These are phyloP conservation scores for Ceratocystis colombiana DNA, from an alignment of 2,329 filamentous ascomycete genomes.

Conservation along the genomic window DNA sequence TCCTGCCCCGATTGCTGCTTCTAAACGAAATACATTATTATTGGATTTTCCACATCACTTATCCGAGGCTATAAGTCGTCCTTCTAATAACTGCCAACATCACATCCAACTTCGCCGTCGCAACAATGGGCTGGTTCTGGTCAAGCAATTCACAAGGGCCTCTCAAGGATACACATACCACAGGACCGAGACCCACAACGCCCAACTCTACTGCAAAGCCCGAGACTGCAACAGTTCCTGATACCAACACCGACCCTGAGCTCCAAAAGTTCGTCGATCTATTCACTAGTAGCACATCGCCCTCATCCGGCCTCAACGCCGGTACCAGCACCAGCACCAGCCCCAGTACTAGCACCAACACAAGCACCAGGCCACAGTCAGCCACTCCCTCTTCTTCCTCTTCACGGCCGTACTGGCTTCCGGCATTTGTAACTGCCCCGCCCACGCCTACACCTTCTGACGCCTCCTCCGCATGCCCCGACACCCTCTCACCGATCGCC, in stretches of 20 bases:
- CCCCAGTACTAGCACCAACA: slow-evolving; percentile 26
- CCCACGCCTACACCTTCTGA: slow-evolving; percentile 28
- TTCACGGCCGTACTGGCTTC: slow-evolving; percentile 24
- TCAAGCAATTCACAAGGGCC: slow-evolving; percentile 33
- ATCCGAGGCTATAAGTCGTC: not conserved
- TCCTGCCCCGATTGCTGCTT: too few relatives aligned
- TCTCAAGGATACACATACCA: slow-evolving; percentile 13
- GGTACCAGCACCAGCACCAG: slow-evolving; percentile 20
- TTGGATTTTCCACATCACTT: too few relatives aligned
- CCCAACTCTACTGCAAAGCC: not conserved
- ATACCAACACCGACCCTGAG: slow-evolving; percentile 38
- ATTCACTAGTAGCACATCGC: slow-evolving; percentile 33
- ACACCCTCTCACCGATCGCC: slow-evolving; percentile 36
- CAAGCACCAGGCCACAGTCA: slow-evolving; percentile 7
- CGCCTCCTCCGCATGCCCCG: slow-evolving; percentile 23
- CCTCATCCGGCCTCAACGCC: slow-evolving; percentile 27
- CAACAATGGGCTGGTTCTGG: slow-evolving; percentile 53
- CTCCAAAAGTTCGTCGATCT: slow-evolving; percentile 46
- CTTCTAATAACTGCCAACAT: not conserved
- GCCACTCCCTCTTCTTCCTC: slow-evolving; percentile 28
- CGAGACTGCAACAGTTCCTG: slow-evolving; percentile 26
- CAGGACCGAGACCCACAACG: not conserved
- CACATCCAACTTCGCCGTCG: not conserved
- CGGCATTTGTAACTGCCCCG: slow-evolving; percentile 32
- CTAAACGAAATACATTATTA: too few relatives aligned